Base-by-base conservation (phyloP, 768 basidiomycete species). In the Lepiota venenata region DNA sequence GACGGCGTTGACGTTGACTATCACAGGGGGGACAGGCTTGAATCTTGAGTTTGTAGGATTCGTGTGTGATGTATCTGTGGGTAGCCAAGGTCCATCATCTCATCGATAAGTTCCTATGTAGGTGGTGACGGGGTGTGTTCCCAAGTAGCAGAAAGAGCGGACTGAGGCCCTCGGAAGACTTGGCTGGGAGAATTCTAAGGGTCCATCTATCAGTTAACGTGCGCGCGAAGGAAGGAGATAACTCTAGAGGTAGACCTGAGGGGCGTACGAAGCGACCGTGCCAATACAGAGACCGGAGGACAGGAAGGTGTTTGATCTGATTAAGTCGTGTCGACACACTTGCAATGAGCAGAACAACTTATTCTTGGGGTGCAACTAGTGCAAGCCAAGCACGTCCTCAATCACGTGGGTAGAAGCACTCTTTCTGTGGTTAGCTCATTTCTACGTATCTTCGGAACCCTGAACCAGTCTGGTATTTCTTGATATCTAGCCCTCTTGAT, bases 131-230 rank as follows among this genome's bases (percentile, higher is more conserved):
- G 12, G 89, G 89, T 0, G 89, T 91, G 58, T 86, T 87, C 5
- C 97, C 97, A 0, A 98, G 81, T 5, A 98, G 74, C 32, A 98
- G 72, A 64, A 91, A 98, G 81, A 89, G 87, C 15, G 95, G 93
- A 57, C 90, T 94, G 58, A 98, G 84, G 0, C 97, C 97, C 60
- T 95, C 86, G 0, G 89, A 93, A 0, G 93, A 87, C 37, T 82
- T 78, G 22, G 83, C 77, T 47, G 74, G 66, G 62, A 97, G 88
- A 60, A 97, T 92, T 91, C 87, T 93, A 35, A 8, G 32, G 2
- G 10, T 9, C 32, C 6, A 9, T 8, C 5, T 32, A 11, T 32
- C 32, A 32, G 32, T 14, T 39, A 37, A 39, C 46, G 25, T 25
- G 39, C 27, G 52, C 36, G 25, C 25, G 25, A 25, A 25, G 25